These are phyloP conservation scores for Trypanosoma boissoni DNA, from an alignment of 208 protist species.

Conservation along the genomic window DNA sequence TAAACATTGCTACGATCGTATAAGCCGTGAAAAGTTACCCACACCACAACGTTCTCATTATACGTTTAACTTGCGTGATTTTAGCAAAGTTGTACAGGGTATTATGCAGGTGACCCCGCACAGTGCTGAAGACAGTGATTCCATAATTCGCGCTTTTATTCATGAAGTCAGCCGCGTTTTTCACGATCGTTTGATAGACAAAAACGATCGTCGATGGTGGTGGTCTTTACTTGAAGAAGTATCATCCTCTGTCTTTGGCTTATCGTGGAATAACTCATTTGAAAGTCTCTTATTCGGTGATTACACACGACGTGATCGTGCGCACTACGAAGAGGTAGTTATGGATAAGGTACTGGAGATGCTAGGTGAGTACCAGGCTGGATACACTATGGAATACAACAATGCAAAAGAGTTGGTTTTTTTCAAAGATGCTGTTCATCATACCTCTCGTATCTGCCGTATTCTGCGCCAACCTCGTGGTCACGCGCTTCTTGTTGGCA, in stretches of 20 bases:
- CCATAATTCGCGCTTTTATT: slow-evolving; percentile 87
- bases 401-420: slow-evolving; percentile 95
- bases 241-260: slow-evolving; percentile 45
- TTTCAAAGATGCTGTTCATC: slow-evolving; percentile 96
- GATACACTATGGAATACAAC: slow-evolving; percentile 92
- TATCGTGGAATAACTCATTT: slow-evolving; percentile 59
- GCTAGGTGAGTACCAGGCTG: slow-evolving; percentile 85
- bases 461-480: slow-evolving; percentile 96
- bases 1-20: slow-evolving; percentile 93
- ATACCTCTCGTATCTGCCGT: slow-evolving; percentile 95
- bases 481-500: slow-evolving; percentile 96
- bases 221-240: slow-evolving; percentile 73
- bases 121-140: slow-evolving; percentile 38
- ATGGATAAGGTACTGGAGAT: slow-evolving; percentile 52
- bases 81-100: slow-evolving; percentile 96
- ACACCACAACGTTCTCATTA: slow-evolving; percentile 98
- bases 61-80: slow-evolving; percentile 98
- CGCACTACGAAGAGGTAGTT: slow-evolving; percentile 73
- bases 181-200: slow-evolving; percentile 95
- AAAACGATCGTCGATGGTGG: slow-evolving; percentile 91
- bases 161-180: slow-evolving; percentile 97
- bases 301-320: slow-evolving; percentile 91
- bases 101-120: slow-evolving; percentile 88
- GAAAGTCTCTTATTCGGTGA: slow-evolving; percentile 87
- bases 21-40: slow-evolving; percentile 93